Base-by-base conservation (phyloP, 2,329 filamentous ascomycete genomes). In the Pochonia chlamydosporia region DNA sequence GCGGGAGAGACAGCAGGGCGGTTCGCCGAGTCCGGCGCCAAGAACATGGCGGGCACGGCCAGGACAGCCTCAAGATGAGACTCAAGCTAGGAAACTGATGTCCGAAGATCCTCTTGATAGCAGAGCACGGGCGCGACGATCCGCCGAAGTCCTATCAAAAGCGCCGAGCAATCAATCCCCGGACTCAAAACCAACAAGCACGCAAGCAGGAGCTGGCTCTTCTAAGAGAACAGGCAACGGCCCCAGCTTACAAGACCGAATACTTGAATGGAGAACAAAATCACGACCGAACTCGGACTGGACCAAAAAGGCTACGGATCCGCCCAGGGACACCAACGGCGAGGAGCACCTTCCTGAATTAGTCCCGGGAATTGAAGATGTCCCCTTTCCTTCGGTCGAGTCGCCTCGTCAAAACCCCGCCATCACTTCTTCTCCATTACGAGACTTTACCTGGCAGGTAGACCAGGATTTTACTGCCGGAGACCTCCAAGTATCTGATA, bases 391-490 rank as follows among this genome's bases (percentile, higher is more conserved):
- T 3, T 68, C 67, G 4, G 52, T 65, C 30, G 69, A 70, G 37
- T 43, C 42, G 3, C 46, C 46, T 16, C 18, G 26, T 21, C 20
- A 36, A 41, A 40, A 41, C n/a, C 28, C 21, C 5, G 21, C 33
- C 14, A 40, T 51, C 42, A 46, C 53, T 5, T 75, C 74, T 0
- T 75, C 74, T 0, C 76, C 76, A 0, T 71, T 74, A 44, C 78
- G 75, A 59, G 75, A 71, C 53, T 76, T 72, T 48, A 73, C 70
- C 7, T 82, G 77, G 78, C 65, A 80, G 47, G 60, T 79, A 6
- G 78, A 81, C 28, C 71, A 73, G 5, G 78, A 82, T 46, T 80
- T 82, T 52, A 81, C 78, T 1, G 77, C 72, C 10, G 69, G 71
- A 36, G 77, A 81, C 49, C 49, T 81, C 33, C 76, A 80, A 48